A percentile compares a stretch with the other conserved stretches of the same genome.
These are phyloP conservation scores for Evernia prunastri DNA, from an alignment of 495 filamentous ascomycete species.

Conservation along the genomic window DNA sequence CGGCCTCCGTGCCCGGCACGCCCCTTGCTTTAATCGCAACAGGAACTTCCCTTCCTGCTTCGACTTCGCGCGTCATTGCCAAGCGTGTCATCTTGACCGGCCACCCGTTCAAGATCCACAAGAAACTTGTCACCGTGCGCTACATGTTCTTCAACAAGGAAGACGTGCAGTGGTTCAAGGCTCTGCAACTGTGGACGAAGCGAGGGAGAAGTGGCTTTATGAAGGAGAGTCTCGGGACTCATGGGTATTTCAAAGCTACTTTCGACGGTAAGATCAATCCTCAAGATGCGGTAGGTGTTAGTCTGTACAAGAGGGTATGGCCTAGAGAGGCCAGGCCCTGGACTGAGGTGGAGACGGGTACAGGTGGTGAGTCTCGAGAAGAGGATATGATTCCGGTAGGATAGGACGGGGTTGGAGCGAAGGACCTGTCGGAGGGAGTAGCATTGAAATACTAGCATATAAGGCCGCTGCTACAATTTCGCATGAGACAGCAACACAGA, in stretches of 20 bases:
- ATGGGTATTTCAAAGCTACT: constrained; percentile 98
- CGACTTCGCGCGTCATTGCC: constrained; percentile 73
- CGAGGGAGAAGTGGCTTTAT: constrained; percentile 80
- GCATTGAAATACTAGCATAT: not conserved
- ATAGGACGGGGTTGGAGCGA: not conserved
- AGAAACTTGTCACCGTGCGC: constrained; percentile 87
- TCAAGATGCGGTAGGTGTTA: constrained; percentile 85
- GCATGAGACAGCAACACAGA: not conserved
- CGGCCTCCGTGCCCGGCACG: constrained; percentile 23
- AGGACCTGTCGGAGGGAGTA: not conserved
- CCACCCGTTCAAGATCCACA: constrained; percentile 97
- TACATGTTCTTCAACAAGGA: constrained; percentile 99
- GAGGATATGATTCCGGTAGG: not conserved
- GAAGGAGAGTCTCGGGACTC: constrained; percentile 89
- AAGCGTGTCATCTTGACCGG: constrained; percentile 93
- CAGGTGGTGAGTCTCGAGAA: not conserved
- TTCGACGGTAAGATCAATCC: constrained; percentile 95
- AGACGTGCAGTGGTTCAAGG: constrained; percentile 95
- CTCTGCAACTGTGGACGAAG: constrained; percentile 88
- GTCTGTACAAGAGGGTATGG: constrained; percentile 90
- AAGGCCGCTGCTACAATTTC: not conserved
- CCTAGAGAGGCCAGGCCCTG: constrained; percentile 60
- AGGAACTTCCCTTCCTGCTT: constrained; percentile 76
- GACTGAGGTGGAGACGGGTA: constrained; percentile 21
- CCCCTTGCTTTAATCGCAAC: constrained; percentile 69